A percentile compares a stretch with the other conserved stretches of the same genome.
phyloP scores from a whole-genome alignment of 2,329 filamentous ascomycete genomes.

The Fusarium zealandicum region DNA sequence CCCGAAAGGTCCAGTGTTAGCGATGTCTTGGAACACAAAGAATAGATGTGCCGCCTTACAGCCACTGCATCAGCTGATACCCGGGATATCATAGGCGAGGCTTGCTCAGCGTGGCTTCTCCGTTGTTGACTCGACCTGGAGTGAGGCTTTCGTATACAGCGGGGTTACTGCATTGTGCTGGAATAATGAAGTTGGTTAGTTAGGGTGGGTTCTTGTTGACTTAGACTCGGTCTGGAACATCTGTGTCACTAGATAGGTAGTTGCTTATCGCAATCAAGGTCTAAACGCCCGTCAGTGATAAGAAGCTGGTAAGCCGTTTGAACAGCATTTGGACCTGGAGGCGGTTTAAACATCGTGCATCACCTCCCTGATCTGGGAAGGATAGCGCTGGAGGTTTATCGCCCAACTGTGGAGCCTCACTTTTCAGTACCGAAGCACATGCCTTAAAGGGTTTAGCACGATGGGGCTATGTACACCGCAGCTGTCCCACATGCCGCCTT shows the following conservation, averaged over 20 bases:
- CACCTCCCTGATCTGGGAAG: slow-evolving; percentile 17
- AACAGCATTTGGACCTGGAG: too few relatives aligned
- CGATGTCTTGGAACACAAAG: too few relatives aligned
- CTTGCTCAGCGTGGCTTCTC: too few relatives aligned
- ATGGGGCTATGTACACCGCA: slow-evolving; percentile 16
- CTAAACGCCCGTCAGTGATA: too few relatives aligned
- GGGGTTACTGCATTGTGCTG: neutral
- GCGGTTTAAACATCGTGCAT: neutral
- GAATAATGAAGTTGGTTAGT: neutral
- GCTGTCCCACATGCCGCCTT: slow-evolving; percentile 12
- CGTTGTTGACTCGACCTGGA: too few relatives aligned
- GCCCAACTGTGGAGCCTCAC: slow-evolving; percentile 5
- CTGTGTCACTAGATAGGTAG: too few relatives aligned
- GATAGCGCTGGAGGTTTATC: neutral
- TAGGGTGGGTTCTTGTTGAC: too few relatives aligned
- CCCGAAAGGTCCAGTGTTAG: too few relatives aligned
- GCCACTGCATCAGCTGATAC: too few relatives aligned
- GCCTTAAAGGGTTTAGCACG: slow-evolving; percentile 23
- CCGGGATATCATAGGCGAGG: neutral
- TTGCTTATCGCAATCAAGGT: too few relatives aligned
- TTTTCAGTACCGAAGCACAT: slow-evolving; percentile 23
- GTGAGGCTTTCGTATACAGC: slow-evolving; percentile 1
- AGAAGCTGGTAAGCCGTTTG: neutral
- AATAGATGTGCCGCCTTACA: too few relatives aligned
- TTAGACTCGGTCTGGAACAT: too few relatives aligned